Conservation (phyloP, 2,329 filamentous ascomycete species). For the Talaromyces islandicus region DNA sequence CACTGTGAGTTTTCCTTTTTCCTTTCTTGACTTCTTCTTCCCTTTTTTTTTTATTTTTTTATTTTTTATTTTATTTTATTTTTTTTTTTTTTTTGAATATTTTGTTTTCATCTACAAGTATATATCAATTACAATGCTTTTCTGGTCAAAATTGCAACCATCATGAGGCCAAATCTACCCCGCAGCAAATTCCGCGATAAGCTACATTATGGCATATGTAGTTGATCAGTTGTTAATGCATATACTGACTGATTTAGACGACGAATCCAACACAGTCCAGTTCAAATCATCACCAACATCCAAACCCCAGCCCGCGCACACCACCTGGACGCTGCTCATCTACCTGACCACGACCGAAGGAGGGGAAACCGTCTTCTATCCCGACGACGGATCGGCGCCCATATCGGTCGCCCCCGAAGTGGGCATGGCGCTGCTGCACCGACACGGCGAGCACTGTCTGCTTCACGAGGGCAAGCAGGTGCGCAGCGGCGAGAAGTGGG, state of each 20-base stretch:
- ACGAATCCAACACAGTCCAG: conserved; percentile 72
- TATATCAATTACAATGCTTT: not conserved
- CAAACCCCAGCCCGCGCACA: conserved; percentile 51
- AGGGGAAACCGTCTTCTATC: conserved; percentile 89
- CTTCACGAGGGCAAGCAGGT: conserved; percentile 83
- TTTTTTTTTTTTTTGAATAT: not conserved
- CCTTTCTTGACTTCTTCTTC: not conserved
- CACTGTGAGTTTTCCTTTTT: conserved; percentile 61
- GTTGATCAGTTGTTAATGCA: not conserved
- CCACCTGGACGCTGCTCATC: conserved; percentile 86
- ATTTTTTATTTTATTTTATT: not conserved
- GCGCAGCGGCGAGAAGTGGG: conserved; percentile 78
- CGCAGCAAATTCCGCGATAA: not conserved
- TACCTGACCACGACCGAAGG: conserved; percentile 82
- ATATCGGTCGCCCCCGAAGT: conserved; percentile 69
- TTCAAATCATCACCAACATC: conserved; percentile 39
- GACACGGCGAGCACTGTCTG: conserved; percentile 83
- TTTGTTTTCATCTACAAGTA: not conserved
- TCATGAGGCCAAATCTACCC: not conserved
- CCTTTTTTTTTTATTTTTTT: not conserved
- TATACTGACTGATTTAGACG: conserved; percentile 51
- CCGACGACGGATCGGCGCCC: conserved; percentile 54
- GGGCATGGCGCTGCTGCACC: conserved; percentile 81
- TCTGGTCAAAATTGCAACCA: not conserved
- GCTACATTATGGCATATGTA: no score